Base-by-base conservation (phyloP, 768 basidiomycete species). In the Pulveroboletus sp. region DNA sequence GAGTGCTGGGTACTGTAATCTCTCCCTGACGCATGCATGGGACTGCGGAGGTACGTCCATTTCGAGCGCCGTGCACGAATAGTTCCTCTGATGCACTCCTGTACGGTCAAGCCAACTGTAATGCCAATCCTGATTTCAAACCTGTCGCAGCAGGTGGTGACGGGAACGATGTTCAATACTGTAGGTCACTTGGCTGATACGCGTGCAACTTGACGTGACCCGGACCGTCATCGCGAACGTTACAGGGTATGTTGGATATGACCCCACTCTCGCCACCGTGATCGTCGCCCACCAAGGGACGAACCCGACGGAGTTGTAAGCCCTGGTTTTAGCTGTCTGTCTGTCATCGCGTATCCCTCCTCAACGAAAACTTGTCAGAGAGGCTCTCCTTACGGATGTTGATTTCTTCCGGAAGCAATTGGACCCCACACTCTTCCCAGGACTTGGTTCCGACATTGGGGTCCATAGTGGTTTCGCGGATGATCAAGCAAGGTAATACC, bases 171-270 rank as follows among this genome's bases (percentile, higher is more conserved):
- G 59, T 66, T 2, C 79, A 78, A 50, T 79, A 70, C 55, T 80
- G 75, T 76, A 31, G 58, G 65, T 28, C 3, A 6, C 4, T 24
- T 6, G 9, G 12, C 17, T 49, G 8, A 35, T 14, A n/a, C 2
- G 1, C n/a, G 18, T 12, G 14, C 15, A 31, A 3, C 21, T 21
- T 21, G 21, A 21, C 21, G 21, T 21, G 21, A 21, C 31, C 24
- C 37, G 15, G 37, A n/a, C 39, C 38, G 8, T 36, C 24, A 35
- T 24, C 10, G 38, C 21, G 21, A 21, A 31, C 45, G 18, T 26
- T 6, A 27, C 24, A 80, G 79, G 78, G 78, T 79, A 67, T 47
- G 79, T 81, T 27, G 79, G 79, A n/a, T 80, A 69, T 52, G 75
- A 75, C 49, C 71, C 77, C 0, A 61, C 52, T 1, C 57, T 74